Conservation (phyloP, 768 basidiomycete species). For the Kwoniella dejecticola region DNA sequence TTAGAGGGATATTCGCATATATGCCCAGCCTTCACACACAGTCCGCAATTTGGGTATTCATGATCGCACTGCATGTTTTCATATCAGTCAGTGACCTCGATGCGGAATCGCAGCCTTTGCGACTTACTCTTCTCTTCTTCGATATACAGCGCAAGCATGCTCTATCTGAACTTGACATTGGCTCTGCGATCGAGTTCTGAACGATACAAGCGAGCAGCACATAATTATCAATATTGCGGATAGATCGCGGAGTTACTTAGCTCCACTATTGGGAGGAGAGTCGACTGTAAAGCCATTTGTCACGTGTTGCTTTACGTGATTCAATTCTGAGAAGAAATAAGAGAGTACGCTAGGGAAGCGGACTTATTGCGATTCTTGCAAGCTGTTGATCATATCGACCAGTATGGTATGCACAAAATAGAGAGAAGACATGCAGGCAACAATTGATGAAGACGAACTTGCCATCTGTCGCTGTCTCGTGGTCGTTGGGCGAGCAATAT, state of each 20-base stretch:
- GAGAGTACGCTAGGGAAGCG: too few relatives aligned
- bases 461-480: too few relatives aligned
- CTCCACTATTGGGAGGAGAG: background rate
- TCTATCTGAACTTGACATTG: background rate
- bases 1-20: background rate
- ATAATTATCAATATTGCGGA: background rate
- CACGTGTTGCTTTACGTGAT: background rate
- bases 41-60: background rate
- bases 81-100: background rate
- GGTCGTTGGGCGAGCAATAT: too few relatives aligned
- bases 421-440: too few relatives aligned
- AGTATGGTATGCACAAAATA: too few relatives aligned
- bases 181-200: background rate
- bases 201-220: too few relatives aligned
- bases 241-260: background rate
- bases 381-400: too few relatives aligned
- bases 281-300: background rate
- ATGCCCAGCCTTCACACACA: constrained; percentile 3
- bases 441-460: too few relatives aligned
- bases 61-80: background rate
- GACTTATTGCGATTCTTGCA: too few relatives aligned
- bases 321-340: too few relatives aligned
- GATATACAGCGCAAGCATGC: background rate
- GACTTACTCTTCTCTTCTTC: constrained; percentile 1
- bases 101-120: background rate